Percentiles rank a stretch among this genome's conserved stretches.
Evolutionary conservation across 2,329 filamentous ascomycete genomes (phyloP).

Genomic region (Phialophora expanda): DNA sequence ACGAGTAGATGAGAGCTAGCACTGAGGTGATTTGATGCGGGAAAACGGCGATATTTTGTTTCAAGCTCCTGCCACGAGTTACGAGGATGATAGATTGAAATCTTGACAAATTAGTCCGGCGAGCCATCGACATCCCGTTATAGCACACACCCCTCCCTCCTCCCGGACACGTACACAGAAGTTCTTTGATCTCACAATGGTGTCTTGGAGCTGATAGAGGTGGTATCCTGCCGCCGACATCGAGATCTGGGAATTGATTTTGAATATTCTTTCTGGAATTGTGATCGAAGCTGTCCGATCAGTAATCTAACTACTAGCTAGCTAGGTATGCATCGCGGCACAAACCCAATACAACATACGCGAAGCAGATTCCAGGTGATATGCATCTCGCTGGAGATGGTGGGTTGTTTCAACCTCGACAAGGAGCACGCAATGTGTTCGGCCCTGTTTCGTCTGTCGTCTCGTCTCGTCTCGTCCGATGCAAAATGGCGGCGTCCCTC

Average conservation of each 20-base stretch:
- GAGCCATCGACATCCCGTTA: too few species aligned
- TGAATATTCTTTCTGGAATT: constrained; percentile 1
- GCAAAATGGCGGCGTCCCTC: not conserved
- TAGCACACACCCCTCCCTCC: too few species aligned
- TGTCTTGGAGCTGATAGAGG: too few species aligned
- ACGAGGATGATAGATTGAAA: too few species aligned
- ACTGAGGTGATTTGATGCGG: too few species aligned
- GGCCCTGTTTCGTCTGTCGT: not conserved
- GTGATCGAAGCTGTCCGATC: constrained; percentile 15
- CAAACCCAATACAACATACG: not conserved
- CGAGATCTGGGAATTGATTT: not conserved
- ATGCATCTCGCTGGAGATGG: not conserved
- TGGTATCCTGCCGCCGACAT: not conserved
- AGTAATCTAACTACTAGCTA: not conserved
- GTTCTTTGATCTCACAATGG: too few species aligned
- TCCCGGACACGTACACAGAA: too few species aligned
- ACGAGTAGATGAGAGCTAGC: too few species aligned
- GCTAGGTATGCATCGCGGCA: not conserved
- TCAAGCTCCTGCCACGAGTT: too few species aligned
- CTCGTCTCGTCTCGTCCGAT: not conserved
- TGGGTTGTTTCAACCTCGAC: not conserved
- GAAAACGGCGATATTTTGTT: too few species aligned
- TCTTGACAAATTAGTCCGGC: too few species aligned
- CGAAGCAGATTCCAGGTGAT: not conserved
- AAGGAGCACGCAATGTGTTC: not conserved